Base-by-base conservation (phyloP, 768 basidiomycete genomes). In the Rhizopogon roseolus region DNA sequence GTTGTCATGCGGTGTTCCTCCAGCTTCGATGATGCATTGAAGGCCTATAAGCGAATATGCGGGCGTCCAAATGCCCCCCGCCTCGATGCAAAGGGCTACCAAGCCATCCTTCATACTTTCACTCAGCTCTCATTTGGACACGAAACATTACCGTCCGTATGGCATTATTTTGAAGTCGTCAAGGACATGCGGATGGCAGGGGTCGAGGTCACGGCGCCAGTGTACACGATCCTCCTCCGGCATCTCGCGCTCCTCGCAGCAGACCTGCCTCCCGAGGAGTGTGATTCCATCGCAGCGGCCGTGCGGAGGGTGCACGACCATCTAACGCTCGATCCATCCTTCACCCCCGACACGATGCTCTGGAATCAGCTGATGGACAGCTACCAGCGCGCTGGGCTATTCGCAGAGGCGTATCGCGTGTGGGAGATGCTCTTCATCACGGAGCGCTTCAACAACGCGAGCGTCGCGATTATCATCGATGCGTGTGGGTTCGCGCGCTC, bases 341-440 rank as follows among this genome's bases (percentile, higher is more conserved):
- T 94, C 53, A 78, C 85, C 8, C 87, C 91, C 2, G 86, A 93
- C 59, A 69, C 73, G 11, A 67, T 73, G 3, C 74, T 93, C 11
- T 85, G 88, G 79, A 95, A 93, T 64, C 82, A 90, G 62, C 72
- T 97, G 56, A 91, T 97, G 88, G 82, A 91, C 66, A 85, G 90
- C 0, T 98, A 95, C 68, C 84, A 89, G 60, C 85, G 84, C n/a
- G 75, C 86, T 6, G 84, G 82, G 5, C 83, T 82, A 55, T 88
- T 86, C 56, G 72, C 71, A 1, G 87, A 90, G 54, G 84, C 88
- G 14, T 86, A 81, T 60, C 77, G 84, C 36, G 77, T 96, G 3
- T 98, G 93, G 92, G 84, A 93, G 63, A 75, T 76, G 64, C 77
- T 91, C 67, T 80, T 79, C 62, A 61, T 82, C 41, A 72, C 81